Evolutionary conservation across 108 stramenopile species (phyloP).

Genomic region (Cyclotella choctawhatcheeana): DNA sequence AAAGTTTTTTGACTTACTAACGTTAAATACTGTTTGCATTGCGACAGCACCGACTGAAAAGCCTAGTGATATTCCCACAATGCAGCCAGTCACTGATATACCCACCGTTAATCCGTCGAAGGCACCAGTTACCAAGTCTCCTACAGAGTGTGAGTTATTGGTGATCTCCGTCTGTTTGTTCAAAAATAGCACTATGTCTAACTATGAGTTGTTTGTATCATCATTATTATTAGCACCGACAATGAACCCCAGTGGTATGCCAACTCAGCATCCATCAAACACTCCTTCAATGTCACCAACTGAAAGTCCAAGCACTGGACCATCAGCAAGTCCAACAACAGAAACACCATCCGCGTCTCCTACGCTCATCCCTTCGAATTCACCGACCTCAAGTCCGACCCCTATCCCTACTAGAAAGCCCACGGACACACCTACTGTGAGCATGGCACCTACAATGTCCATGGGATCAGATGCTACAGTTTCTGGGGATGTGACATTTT

Average conservation of each 20-base stretch:
- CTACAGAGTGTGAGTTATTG: neutral
- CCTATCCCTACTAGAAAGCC: neutral
- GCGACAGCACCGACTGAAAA: neutral
- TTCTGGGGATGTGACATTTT: slow-evolving; percentile 20
- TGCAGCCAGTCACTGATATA: neutral
- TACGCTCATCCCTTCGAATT: neutral
- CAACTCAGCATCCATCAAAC: neutral
- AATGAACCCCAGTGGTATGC: neutral
- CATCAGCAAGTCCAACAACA: neutral
- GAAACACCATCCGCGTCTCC: neutral
- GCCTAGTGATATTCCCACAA: neutral
- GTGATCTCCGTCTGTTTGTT: neutral
- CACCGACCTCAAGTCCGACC: neutral
- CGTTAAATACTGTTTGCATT: too few relatives aligned
- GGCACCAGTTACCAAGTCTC: neutral
- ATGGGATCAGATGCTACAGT: slow-evolving; percentile 10
- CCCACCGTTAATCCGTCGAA: neutral
- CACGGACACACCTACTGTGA: neutral
- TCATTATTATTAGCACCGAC: neutral
- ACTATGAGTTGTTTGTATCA: too few relatives aligned
- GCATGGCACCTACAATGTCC: neutral
- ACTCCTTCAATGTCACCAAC: neutral
- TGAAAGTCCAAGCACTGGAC: neutral
- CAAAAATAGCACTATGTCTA: neutral
- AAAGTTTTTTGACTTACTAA: too few relatives aligned